Percentiles rank a stretch among this genome's conserved stretches.
Evolutionary conservation across 2,329 filamentous ascomycete genomes (phyloP).

Genomic region (Cytospora chrysosperma): DNA sequence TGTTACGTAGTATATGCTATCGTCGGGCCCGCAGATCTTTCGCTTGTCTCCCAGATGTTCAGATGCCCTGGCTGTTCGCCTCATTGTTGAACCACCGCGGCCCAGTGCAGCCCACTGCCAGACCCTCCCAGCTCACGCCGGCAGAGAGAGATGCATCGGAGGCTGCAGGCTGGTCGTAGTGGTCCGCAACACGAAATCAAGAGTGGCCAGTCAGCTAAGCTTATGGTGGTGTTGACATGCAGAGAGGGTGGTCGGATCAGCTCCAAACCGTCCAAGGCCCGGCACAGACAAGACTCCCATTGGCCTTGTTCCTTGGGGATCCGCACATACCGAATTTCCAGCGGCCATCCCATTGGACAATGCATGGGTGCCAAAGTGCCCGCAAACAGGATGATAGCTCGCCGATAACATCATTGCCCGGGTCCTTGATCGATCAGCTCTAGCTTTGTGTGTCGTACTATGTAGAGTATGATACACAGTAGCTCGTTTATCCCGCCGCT

Average conservation of each 20-base stretch:
- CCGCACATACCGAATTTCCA: background rate
- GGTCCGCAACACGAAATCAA: background rate
- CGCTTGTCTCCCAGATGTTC: background rate
- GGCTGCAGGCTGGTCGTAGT: background rate
- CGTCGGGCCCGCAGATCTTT: background rate
- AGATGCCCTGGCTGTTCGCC: background rate
- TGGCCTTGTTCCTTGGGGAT: constrained; percentile 3
- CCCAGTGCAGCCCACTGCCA: background rate
- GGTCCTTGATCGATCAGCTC: constrained; percentile 11
- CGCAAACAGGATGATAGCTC: constrained; percentile 24
- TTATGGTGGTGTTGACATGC: background rate
- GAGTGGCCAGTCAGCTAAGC: background rate
- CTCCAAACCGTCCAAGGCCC: background rate
- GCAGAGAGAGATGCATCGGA: background rate
- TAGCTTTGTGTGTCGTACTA: background rate
- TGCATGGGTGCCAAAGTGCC: constrained; percentile 3
- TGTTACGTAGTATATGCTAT: background rate
- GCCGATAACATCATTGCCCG: constrained; percentile 22
- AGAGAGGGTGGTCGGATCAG: background rate
- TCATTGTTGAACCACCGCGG: background rate
- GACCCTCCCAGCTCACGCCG: background rate
- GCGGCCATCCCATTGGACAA: constrained; percentile 14
- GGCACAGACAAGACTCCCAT: background rate
- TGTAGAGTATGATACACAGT: background rate
- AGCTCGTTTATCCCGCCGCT: constrained; percentile 5